These are phyloP conservation scores for Durotheca rogersii DNA, from an alignment of 495 filamentous ascomycete species.

Conservation along the genomic window DNA sequence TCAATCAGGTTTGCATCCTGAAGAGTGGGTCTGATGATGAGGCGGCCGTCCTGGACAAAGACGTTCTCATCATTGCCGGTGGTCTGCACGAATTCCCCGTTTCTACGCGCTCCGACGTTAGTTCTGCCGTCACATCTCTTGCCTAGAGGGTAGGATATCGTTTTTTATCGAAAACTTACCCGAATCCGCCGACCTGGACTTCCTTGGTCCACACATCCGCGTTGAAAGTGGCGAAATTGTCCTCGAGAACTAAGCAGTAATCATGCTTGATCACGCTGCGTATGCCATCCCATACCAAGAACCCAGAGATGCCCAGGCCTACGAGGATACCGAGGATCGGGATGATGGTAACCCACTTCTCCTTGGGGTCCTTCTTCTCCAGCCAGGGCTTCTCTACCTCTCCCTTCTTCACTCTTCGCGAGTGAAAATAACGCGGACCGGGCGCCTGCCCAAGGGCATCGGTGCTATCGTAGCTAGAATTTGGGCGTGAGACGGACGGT, in stretches of 20 bases:
- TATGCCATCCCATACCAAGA: conserved; percentile 72
- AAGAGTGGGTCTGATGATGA: conserved; percentile 75
- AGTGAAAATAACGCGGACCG: conserved; percentile 68
- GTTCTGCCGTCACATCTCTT: neutral
- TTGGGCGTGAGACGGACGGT: conserved; percentile 56
- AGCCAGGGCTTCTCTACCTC: conserved; percentile 72
- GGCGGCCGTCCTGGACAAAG: conserved; percentile 64
- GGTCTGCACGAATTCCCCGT: conserved; percentile 78
- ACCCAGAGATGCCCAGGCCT: conserved; percentile 64
- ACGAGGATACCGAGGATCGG: conserved; percentile 66
- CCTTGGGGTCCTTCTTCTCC: conserved; percentile 65
- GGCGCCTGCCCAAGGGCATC: conserved; percentile 42
- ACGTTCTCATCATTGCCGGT: conserved; percentile 69
- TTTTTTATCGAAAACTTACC: conserved; percentile 56
- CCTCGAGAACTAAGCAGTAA: conserved; percentile 71
- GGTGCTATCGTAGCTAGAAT: conserved; percentile 53
- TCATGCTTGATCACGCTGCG: conserved; percentile 67
- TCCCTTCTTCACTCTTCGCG: conserved; percentile 67
- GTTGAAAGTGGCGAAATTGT: conserved; percentile 65
- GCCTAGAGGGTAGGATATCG: neutral
- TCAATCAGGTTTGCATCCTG: conserved; percentile 65
- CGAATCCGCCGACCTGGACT: conserved; percentile 78
- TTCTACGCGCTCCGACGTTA: conserved; percentile 48
- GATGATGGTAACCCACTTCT: conserved; percentile 84
- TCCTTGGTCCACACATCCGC: conserved; percentile 71